Conservation (phyloP, 495 filamentous ascomycete species). For the Neurospora sp. region DNA sequence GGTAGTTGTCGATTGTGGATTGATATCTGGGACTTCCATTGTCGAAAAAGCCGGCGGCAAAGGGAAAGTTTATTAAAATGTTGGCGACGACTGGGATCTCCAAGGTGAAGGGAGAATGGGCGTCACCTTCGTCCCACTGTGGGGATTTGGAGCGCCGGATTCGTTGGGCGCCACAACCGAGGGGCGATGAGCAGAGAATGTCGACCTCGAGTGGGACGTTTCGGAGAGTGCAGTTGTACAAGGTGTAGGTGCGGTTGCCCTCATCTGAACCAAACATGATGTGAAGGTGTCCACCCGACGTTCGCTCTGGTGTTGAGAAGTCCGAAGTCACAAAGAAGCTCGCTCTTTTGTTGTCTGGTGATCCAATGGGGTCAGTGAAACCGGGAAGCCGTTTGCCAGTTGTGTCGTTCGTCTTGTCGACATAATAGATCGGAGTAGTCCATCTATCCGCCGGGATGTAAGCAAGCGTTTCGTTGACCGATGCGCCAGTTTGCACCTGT, state of each 20-base stretch:
- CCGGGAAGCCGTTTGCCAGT: not conserved
- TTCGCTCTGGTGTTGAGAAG: not conserved
- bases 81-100: not conserved
- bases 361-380: not conserved
- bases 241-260: not conserved
- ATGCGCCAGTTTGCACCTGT: not conserved
- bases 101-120: not conserved
- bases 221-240: not conserved
- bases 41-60: not conserved
- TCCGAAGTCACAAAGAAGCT: not conserved
- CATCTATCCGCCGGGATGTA: not conserved
- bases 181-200: not conserved
- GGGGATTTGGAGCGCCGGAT: not conserved
- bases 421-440: not conserved
- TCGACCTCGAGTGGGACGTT: not conserved
- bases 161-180: not conserved
- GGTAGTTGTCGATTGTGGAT: not conserved
- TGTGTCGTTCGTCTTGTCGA: not conserved
- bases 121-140: not conserved
- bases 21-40: not conserved
- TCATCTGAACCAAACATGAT: not conserved
- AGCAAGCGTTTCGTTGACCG: not conserved
- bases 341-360: not conserved
- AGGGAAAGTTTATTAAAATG: not conserved
- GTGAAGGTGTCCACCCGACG: not conserved